These are phyloP conservation scores for Monilinia laxa DNA, from an alignment of 2,329 filamentous ascomycete species.

Conservation along the genomic window DNA sequence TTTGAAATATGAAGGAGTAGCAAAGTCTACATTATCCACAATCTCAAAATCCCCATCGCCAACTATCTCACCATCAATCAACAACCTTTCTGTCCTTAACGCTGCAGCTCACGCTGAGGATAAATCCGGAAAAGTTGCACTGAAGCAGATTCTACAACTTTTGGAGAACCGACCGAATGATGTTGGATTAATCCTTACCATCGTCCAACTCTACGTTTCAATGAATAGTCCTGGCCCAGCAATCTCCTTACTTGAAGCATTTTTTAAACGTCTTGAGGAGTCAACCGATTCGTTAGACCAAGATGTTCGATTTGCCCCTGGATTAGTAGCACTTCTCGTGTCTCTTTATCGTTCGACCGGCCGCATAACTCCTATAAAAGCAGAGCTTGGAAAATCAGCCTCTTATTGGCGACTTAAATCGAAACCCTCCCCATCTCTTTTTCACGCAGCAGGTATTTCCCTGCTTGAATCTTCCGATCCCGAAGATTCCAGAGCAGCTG, in stretches of 20 bases:
- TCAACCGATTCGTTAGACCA: constrained; percentile 56
- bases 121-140: constrained; percentile 61
- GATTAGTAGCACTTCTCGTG: constrained; percentile 76
- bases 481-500: constrained; percentile 68
- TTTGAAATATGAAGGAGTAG: constrained; percentile 65
- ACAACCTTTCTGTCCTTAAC: constrained; percentile 61
- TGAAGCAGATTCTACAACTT: constrained; percentile 68
- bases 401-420: constrained; percentile 73
- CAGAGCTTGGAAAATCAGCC: constrained; percentile 75
- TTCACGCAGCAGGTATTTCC: constrained; percentile 79
- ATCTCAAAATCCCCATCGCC: constrained; percentile 49
- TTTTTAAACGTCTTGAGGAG: constrained; percentile 69
- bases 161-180: constrained; percentile 75
- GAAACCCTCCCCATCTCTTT: constrained; percentile 60
- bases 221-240: constrained; percentile 72
- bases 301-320: constrained; percentile 78
- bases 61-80: constrained; percentile 51
- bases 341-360: constrained; percentile 76
- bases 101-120: constrained; percentile 72
- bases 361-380: constrained; percentile 68
- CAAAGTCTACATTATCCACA: constrained; percentile 47
- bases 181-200: constrained; percentile 74
- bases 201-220: constrained; percentile 77
- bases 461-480: constrained; percentile 72
- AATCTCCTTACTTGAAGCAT: constrained; percentile 70